phyloP scores from a whole-genome alignment of 2,329 filamentous ascomycete species.

The Colletotrichum sp. region DNA sequence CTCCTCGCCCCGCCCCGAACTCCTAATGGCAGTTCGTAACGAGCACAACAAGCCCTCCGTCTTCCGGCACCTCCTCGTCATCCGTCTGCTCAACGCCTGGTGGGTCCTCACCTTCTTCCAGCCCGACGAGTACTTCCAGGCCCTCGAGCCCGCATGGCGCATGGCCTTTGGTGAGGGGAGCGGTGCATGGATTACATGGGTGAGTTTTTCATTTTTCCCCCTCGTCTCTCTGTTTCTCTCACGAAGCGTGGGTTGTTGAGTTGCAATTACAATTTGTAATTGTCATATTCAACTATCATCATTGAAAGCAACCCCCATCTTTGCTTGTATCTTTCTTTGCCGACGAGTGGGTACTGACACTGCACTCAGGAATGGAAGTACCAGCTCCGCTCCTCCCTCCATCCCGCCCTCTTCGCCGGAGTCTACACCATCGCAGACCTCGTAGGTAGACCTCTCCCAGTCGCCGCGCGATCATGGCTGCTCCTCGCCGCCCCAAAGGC shows the following conservation, averaged over 20 bases:
- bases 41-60: conserved; percentile 27
- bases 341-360: conserved; percentile 7
- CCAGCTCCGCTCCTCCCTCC: conserved; percentile 86
- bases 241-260: neutral
- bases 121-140: conserved; percentile 97
- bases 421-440: conserved; percentile 70
- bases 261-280: neutral
- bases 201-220: conserved; percentile 46
- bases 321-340: neutral
- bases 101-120: conserved; percentile 91
- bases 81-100: conserved; percentile 82
- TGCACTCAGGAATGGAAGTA: conserved; percentile 85
- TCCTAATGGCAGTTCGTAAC: conserved; percentile 26
- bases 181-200: conserved; percentile 96
- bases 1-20: conserved; percentile 21
- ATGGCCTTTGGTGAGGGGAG: conserved; percentile 79
- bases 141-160: conserved; percentile 92
- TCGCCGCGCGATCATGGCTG: conserved; percentile 65
- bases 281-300: neutral
- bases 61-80: conserved; percentile 56
- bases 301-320: neutral
- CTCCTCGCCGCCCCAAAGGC: conserved; percentile 76
- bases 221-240: neutral
- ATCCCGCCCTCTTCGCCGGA: conserved; percentile 84
- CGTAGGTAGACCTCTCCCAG: conserved; percentile 57